These are phyloP conservation scores for Hanseniaspora pseudoguilliermondii DNA, from an alignment of 805 yeast genomes.

Conservation along the genomic window DNA sequence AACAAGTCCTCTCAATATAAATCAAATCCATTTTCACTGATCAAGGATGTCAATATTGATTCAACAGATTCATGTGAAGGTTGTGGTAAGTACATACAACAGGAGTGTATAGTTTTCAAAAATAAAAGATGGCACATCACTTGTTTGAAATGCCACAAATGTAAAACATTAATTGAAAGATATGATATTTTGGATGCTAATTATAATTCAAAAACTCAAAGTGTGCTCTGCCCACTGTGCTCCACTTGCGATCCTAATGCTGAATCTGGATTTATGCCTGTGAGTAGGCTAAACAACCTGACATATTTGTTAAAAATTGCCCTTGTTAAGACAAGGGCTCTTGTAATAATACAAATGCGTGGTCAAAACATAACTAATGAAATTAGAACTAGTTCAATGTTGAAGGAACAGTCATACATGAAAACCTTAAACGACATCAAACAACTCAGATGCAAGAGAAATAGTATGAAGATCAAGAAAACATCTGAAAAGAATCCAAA, in stretches of 20 bases:
- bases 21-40: conserved; percentile 27
- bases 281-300: conserved; percentile 62
- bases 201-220: conserved; percentile 27
- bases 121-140: conserved; percentile 69
- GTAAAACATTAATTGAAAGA: conserved; percentile 33
- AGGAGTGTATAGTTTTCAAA: conserved; percentile 51
- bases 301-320: conserved; percentile 73
- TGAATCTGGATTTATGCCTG: conserved; percentile 42
- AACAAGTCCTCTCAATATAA: conserved; percentile 32
- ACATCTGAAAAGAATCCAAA: conserved; percentile 36
- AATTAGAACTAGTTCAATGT: conserved; percentile 19
- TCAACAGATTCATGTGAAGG: conserved; percentile 64
- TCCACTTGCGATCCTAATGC: conserved; percentile 39
- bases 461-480: conserved; percentile 37
- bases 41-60: conserved; percentile 38
- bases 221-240: conserved; percentile 52
- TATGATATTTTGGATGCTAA: conserved; percentile 37
- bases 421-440: conserved; percentile 66
- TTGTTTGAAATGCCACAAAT: conserved; percentile 57
- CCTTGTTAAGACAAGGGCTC: conserved; percentile 54
- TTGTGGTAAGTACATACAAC: conserved; percentile 73
- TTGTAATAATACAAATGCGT: conserved; percentile 32
- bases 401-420: conserved; percentile 40
- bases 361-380: conserved; percentile 15
- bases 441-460: conserved; percentile 59